Evolutionary conservation across 345 rosid species (phyloP).

Genomic region (Salix koriyanagi): DNA sequence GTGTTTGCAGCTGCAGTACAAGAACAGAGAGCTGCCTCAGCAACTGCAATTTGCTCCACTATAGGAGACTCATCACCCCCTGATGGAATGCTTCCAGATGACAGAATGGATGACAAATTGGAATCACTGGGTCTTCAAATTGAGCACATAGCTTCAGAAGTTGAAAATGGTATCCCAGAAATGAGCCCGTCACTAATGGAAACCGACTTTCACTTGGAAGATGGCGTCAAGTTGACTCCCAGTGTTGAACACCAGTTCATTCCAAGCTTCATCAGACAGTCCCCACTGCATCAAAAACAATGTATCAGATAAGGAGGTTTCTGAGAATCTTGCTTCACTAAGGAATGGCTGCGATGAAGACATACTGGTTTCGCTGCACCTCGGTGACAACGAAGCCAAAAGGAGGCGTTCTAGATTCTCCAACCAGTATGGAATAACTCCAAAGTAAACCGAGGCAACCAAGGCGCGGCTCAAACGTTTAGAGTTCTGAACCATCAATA

Average conservation of each 20-base stretch:
- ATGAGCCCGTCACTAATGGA: slow-evolving; percentile 19
- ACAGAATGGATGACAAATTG: slow-evolving; percentile 42
- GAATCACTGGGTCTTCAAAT: slow-evolving; percentile 49
- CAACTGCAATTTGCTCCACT: slow-evolving; percentile 58
- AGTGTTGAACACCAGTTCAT: slow-evolving; percentile 78
- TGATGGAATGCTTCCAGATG: slow-evolving; percentile 42
- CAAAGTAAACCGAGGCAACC: slow-evolving; percentile 2
- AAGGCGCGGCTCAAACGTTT: background rate
- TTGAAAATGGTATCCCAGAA: slow-evolving; percentile 35
- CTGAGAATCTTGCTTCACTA: slow-evolving; percentile 38
- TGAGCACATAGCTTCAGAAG: slow-evolving; percentile 16
- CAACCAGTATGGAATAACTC: slow-evolving; percentile 22
- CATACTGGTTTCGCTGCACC: slow-evolving; percentile 52
- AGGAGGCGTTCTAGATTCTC: slow-evolving; percentile 39
- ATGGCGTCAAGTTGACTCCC: slow-evolving; percentile 40
- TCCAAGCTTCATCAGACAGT: slow-evolving; percentile 49
- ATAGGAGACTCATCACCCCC: slow-evolving; percentile 75
- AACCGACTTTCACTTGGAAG: slow-evolving; percentile 41
- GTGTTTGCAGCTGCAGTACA: slow-evolving; percentile 54
- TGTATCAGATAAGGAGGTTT: slow-evolving; percentile 31
- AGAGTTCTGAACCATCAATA: background rate
- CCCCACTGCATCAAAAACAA: slow-evolving; percentile 36
- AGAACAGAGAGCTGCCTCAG: slow-evolving; percentile 70
- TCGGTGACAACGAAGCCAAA: slow-evolving; percentile 67
- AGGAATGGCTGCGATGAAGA: slow-evolving; percentile 50